Evolutionary conservation across 2,329 filamentous ascomycete species (phyloP).

Genomic region (Hymenotorrendiella dingleyae): DNA sequence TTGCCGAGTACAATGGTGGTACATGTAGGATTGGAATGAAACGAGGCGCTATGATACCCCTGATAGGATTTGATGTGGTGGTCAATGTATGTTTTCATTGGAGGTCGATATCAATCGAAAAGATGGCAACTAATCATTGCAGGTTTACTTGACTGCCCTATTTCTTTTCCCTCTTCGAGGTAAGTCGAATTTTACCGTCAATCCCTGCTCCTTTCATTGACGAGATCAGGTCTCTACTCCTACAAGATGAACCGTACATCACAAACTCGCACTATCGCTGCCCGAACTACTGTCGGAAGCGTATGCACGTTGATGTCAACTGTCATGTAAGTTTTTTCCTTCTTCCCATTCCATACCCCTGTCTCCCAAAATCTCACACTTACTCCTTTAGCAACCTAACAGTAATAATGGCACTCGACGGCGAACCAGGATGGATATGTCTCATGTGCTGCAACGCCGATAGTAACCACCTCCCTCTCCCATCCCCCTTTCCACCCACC

Average conservation of each 20-base stretch:
- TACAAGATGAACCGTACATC: slow-evolving; percentile 42
- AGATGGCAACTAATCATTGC: not conserved
- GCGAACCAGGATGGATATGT: slow-evolving; percentile 60
- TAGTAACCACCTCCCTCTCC: slow-evolving; percentile 35
- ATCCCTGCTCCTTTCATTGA: not conserved
- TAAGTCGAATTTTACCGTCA: slow-evolving; percentile 29
- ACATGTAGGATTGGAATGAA: slow-evolving; percentile 58
- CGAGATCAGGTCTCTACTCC: slow-evolving; percentile 45
- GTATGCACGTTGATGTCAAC: slow-evolving; percentile 51
- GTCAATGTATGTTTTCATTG: slow-evolving; percentile 39
- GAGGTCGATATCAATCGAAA: not conserved
- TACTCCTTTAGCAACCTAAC: slow-evolving; percentile 45
- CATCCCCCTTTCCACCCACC: not conserved
- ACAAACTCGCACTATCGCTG: slow-evolving; percentile 44
- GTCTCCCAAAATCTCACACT: not conserved
- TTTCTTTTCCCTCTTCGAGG: slow-evolving; percentile 55
- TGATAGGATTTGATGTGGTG: slow-evolving; percentile 54
- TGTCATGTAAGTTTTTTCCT: slow-evolving; percentile 41
- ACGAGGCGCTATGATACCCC: slow-evolving; percentile 50
- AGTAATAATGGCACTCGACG: slow-evolving; percentile 51
- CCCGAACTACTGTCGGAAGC: slow-evolving; percentile 54
- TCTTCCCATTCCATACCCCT: not conserved
- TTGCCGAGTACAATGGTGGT: slow-evolving; percentile 48
- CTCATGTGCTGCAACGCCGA: slow-evolving; percentile 61
- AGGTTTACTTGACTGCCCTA: slow-evolving; percentile 53